phyloP scores from a whole-genome alignment of 2,329 filamentous ascomycete genomes.

The Macroventuria anomochaeta region DNA sequence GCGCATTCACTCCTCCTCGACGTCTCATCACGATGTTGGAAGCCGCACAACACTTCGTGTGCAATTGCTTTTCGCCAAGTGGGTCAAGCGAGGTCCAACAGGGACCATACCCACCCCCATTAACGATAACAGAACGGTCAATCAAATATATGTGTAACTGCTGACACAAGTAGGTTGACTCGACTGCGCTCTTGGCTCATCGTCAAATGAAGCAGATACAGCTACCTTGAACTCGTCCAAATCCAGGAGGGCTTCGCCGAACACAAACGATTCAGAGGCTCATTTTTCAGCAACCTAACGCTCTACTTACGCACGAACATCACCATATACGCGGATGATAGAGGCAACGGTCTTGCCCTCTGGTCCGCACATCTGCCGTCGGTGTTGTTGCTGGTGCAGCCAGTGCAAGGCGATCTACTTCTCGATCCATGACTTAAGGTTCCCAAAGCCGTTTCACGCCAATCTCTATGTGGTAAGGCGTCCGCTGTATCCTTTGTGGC shows the following conservation, averaged over 20 bases:
- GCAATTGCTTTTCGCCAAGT: conserved; percentile 6
- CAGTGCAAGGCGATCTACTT: not conserved
- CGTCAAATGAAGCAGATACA: no score
- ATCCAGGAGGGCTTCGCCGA: no score
- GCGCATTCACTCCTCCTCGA: not conserved
- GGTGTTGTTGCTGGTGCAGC: not conserved
- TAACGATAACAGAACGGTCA: not conserved
- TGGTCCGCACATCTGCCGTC: not conserved
- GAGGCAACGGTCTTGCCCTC: not conserved
- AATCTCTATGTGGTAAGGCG: not conserved
- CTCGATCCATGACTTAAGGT: not conserved
- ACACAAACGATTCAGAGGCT: no score
- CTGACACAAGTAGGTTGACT: no score
- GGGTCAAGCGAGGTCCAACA: not conserved
- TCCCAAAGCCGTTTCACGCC: conserved; percentile 7
- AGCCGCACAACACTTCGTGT: not conserved
- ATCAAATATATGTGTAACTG: no score
- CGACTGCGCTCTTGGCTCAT: no score
- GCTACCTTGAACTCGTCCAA: no score
- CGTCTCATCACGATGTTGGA: not conserved
- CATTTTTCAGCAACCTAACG: no score
- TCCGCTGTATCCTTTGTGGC: conserved; percentile 9
- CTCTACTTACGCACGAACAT: no score
- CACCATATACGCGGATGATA: no score
- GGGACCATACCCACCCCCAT: not conserved